A percentile compares a stretch with the other conserved stretches of the same genome.
Evolutionary conservation across 306 rosid species (phyloP).

Genomic region (Cucurbita maxima): DNA sequence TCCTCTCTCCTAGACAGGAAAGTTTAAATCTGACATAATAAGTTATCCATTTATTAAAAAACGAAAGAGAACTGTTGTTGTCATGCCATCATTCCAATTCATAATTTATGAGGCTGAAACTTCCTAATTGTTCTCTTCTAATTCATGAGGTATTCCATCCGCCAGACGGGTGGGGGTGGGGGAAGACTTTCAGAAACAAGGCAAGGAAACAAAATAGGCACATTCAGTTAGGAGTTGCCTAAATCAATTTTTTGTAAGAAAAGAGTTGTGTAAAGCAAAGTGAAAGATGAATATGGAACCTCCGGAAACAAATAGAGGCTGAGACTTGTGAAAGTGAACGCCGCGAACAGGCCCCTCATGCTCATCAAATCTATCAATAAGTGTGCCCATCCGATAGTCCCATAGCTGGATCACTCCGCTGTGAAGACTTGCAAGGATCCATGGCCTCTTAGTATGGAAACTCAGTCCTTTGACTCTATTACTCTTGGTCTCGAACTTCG

Average conservation of each 20-base stretch:
- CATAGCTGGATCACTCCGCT: conserved; percentile 97
- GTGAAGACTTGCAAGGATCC: conserved; percentile 99
- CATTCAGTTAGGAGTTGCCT: not conserved
- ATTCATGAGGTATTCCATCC: too few species aligned
- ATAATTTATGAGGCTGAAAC: too few species aligned
- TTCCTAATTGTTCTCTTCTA: too few species aligned
- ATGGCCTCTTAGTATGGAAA: conserved; percentile 86
- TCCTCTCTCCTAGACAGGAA: too few species aligned
- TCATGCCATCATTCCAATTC: too few species aligned
- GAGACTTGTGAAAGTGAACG: conserved; percentile 90
- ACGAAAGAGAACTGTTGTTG: too few species aligned
- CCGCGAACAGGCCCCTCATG: conserved; percentile 97
- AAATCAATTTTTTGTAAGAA: not conserved
- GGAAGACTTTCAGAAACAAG: too few species aligned
- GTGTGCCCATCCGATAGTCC: conserved; percentile 96
- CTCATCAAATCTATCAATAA: conserved; percentile 83
- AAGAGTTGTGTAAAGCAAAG: not conserved
- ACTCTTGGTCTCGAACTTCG: conserved; percentile 93
- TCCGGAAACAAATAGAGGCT: conserved; percentile 91
- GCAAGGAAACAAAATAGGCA: too few species aligned
- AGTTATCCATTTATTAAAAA: too few species aligned
- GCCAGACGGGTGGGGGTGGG: too few species aligned
- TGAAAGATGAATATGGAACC: conserved; percentile 17
- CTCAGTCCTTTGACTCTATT: conserved; percentile 94
- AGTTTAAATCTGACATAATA: too few species aligned